A percentile compares a stretch with the other conserved stretches of the same genome.
Conservation (phyloP, 495 filamentous ascomycete species). For the Lindgomyces ingoldianus region DNA sequence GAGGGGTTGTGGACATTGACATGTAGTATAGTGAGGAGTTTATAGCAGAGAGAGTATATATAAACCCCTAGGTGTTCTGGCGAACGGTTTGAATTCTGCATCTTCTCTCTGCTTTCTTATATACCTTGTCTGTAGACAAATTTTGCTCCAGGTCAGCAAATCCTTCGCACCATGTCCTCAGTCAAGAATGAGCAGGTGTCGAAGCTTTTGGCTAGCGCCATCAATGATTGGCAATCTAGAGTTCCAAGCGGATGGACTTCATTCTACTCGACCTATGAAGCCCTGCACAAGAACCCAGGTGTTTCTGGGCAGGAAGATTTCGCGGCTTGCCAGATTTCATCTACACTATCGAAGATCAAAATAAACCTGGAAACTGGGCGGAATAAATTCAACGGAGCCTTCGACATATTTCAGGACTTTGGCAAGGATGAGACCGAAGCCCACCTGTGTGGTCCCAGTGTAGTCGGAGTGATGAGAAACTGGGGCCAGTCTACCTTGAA, state of each 20-base stretch:
- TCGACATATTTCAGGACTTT: not conserved
- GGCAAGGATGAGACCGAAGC: constrained; percentile 43
- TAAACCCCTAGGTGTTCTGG: too few relatives aligned
- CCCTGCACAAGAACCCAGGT: not conserved
- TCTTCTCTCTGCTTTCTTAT: too few relatives aligned
- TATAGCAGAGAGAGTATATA: too few relatives aligned
- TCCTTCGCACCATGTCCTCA: not conserved
- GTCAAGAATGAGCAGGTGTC: not conserved
- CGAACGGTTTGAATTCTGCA: too few relatives aligned
- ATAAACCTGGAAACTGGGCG: not conserved
- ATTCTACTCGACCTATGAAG: not conserved
- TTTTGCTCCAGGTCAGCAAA: too few relatives aligned
- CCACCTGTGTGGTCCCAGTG: constrained; percentile 58
- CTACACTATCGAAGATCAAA: not conserved
- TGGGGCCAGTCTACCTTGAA: not conserved
- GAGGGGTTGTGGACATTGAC: too few relatives aligned
- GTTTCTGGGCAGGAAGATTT: not conserved
- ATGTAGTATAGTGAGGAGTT: too few relatives aligned
- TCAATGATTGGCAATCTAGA: not conserved
- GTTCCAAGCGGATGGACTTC: not conserved
- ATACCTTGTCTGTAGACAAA: too few relatives aligned
- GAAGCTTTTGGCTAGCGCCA: not conserved
- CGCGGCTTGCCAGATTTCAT: not conserved
- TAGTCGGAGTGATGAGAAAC: constrained; percentile 59
- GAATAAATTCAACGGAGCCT: not conserved